Conservation (phyloP, 179 eudicot species). For the Monotropa hypopitys region DNA sequence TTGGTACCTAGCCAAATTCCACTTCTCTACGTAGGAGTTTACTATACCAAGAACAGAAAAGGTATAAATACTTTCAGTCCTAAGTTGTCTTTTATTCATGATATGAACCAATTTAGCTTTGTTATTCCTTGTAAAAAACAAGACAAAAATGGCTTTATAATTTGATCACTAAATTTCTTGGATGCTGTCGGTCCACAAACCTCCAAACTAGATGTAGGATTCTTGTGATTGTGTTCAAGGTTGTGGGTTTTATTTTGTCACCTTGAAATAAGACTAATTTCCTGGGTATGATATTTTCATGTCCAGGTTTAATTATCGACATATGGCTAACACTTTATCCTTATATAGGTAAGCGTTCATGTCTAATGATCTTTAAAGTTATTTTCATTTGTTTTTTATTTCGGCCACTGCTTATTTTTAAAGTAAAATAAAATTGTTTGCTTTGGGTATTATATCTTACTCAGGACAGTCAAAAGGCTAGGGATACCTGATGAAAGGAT, state of each 20-base stretch:
- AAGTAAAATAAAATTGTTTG: background rate
- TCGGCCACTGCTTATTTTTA: background rate
- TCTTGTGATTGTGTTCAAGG: background rate
- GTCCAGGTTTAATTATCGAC: conserved; percentile 90
- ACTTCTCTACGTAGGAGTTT: background rate
- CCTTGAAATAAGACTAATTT: background rate
- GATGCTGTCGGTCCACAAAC: background rate
- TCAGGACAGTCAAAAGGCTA: conserved; percentile 84
- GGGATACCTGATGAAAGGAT: conserved; percentile 98
- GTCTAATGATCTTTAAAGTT: background rate
- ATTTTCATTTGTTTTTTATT: background rate
- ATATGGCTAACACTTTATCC: conserved; percentile 94
- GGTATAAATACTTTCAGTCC: background rate
- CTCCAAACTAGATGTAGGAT: background rate
- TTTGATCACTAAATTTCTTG: background rate
- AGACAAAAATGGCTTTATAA: background rate
- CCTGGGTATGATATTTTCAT: conserved; percentile 1
- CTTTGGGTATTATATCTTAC: conserved; percentile 4
- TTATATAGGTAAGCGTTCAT: conserved; percentile 54
- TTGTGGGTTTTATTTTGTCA: background rate
- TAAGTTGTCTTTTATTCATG: background rate
- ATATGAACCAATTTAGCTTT: background rate
- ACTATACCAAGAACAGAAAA: no score
- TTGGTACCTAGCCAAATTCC: background rate
- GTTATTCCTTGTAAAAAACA: background rate